phyloP scores from a whole-genome alignment of 495 filamentous ascomycete genomes.

The Talaromyces ruber region DNA sequence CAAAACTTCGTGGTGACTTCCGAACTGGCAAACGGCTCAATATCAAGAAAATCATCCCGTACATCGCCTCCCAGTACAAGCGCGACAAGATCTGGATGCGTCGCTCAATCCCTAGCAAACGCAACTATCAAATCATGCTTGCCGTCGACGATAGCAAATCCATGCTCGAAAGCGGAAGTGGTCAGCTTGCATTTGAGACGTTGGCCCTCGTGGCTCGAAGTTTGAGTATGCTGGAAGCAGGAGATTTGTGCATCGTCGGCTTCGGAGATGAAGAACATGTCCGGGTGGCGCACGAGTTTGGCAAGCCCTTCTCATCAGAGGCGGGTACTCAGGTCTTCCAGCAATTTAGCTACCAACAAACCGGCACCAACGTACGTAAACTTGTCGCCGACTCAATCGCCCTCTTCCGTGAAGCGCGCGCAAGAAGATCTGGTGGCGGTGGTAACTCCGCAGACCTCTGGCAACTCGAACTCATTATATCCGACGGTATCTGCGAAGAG shows the following conservation, averaged over 20 bases:
- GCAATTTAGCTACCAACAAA: constrained; percentile 79
- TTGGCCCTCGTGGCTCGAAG: constrained; percentile 79
- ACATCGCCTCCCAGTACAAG: constrained; percentile 95
- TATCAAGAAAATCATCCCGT: constrained; percentile 97
- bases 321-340: constrained; percentile 74
- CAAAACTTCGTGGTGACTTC: constrained; percentile 94
- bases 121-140: constrained; percentile 92
- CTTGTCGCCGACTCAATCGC: constrained; percentile 69
- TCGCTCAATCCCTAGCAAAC: constrained; percentile 79
- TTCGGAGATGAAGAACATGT: constrained; percentile 72
- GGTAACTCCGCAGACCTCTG: constrained; percentile 66
- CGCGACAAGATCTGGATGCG: constrained; percentile 99
- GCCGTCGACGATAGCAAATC: constrained; percentile 92
- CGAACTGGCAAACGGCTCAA: constrained; percentile 97
- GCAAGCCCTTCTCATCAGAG: constrained; percentile 72
- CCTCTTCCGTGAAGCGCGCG: constrained; percentile 69
- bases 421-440: constrained; percentile 43
- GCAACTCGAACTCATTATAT: constrained; percentile 90
- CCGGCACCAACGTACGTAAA: constrained; percentile 72
- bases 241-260: constrained; percentile 78
- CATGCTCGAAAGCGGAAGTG: constrained; percentile 70
- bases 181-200: constrained; percentile 77
- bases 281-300: constrained; percentile 82
- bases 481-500: constrained; percentile 85
- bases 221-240: constrained; percentile 85